Base-by-base conservation (phyloP, 345 rosid species). In the Populus deltoides region DNA sequence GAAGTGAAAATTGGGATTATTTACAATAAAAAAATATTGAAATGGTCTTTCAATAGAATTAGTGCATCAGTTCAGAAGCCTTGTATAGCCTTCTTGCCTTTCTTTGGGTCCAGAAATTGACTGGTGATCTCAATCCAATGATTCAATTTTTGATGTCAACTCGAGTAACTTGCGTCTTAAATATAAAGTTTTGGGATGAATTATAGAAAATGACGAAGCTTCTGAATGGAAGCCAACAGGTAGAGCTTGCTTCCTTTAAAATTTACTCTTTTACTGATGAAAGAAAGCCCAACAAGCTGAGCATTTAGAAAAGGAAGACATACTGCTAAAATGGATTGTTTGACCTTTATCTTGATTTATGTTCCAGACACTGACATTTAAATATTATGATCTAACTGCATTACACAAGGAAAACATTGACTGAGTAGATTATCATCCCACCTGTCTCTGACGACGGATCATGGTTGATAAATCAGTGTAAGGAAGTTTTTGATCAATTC, bases 401-500 rank as follows among this genome's bases (percentile, higher is more conserved):
- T 31, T 16, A 51, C 41, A 78, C 31, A 36, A 36, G 27, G 67
- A 10, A 24, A 25, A 27, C 45, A 73, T 45, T 16, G 47, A 47
- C 31, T 9, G 17, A 67, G 43, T 0, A 66, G 63, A 72, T 20
- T 75, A 41, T 22, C 71, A 73, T 61, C 80, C 78, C 83, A 92
- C 99, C 89, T 90, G 92, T 84, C 98, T 91, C 81, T 94, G 98
- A 81, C 90, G 90, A 57, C 92, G 96, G 77, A 97, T 83, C 99
- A 94, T 94, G 49, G 90, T 92, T 43, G 99, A 94, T 78, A 94
- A 73, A 88, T 97, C 92, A 43, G 96, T 97, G 80, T 91, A 97
- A 24, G 97, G 98, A 87, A 97, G 99, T 84, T 94, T 94, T 71
- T 97, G 98, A 85, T 92, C 93, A 70, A 97, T 94, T 89, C 90